Conservation (phyloP, 495 filamentous ascomycete species). For the Hyaloscypha finlandica region DNA sequence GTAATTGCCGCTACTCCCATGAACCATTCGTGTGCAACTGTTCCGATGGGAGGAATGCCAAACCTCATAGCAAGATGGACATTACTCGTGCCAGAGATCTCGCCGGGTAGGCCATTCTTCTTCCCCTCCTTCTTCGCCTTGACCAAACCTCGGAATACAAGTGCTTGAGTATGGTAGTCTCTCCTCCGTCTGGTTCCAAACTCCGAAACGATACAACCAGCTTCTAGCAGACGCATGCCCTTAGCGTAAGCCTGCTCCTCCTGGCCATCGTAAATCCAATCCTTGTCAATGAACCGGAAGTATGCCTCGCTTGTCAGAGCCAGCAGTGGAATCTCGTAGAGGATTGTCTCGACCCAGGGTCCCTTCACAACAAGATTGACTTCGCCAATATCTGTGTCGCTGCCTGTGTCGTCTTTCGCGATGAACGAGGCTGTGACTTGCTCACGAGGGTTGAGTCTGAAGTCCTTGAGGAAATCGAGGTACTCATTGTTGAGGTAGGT, state of each 20-base stretch:
- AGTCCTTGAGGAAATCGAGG: constrained; percentile 75
- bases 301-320: constrained; percentile 93
- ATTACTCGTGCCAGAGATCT: constrained; percentile 87
- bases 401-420: constrained; percentile 62
- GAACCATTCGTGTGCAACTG: constrained; percentile 98
- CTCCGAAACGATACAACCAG: constrained; percentile 88
- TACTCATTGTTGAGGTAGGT: constrained; percentile 78
- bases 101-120: constrained; percentile 63
- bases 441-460: constrained; percentile 75
- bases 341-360: constrained; percentile 90
- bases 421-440: constrained; percentile 75
- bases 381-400: constrained; percentile 71
- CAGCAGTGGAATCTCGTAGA: constrained; percentile 95
- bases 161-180: constrained; percentile 91
- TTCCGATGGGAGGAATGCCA: constrained; percentile 78
- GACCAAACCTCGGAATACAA: constrained; percentile 82
- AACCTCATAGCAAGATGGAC: constrained; percentile 97
- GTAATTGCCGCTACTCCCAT: constrained; percentile 96
- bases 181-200: constrained; percentile 87
- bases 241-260: constrained; percentile 81
- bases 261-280: constrained; percentile 85
- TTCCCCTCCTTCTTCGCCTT: constrained; percentile 70
- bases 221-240: constrained; percentile 70
- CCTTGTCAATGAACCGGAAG: constrained; percentile 89
- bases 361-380: constrained; percentile 74